Evolutionary conservation across 139 green algal species (phyloP).

Genomic region (Desmodesmus armatus): DNA sequence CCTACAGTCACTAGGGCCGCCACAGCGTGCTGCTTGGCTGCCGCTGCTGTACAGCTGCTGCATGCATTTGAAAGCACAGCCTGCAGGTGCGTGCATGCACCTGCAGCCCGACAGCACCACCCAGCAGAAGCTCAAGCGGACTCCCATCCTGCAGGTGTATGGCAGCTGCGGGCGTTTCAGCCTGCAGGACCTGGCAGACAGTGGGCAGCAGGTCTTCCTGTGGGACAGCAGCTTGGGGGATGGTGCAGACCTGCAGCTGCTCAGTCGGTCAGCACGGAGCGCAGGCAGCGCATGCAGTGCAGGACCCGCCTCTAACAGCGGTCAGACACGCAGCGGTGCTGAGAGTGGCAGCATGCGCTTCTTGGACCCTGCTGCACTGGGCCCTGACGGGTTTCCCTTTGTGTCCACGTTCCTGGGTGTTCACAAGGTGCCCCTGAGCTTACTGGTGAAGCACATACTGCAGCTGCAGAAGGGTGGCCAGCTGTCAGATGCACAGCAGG

Average conservation of each 20-base stretch:
- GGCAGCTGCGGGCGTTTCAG: not conserved
- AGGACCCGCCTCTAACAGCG: not conserved
- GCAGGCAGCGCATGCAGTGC: not conserved
- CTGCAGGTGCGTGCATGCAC: not conserved
- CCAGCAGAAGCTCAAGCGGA: not conserved
- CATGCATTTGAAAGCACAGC: not conserved
- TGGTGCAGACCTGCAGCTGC: not conserved
- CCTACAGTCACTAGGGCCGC: not conserved
- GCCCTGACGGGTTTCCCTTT: not conserved
- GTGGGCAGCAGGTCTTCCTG: not conserved
- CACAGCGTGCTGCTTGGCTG: conserved; percentile 8
- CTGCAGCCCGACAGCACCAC: not conserved
- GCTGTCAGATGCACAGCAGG: not conserved
- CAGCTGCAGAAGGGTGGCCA: not conserved
- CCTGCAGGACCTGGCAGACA: not conserved
- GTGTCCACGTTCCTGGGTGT: not conserved
- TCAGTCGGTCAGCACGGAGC: too few species aligned
- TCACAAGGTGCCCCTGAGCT: not conserved
- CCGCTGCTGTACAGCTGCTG: conserved; percentile 2
- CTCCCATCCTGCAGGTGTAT: conserved; percentile 32
- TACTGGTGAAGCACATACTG: not conserved
- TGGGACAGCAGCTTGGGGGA: not conserved
- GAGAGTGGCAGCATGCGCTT: too few species aligned
- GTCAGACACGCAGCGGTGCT: too few species aligned
- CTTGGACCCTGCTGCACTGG: not conserved